These are phyloP conservation scores for Heracleum sosnowskyi DNA, from an alignment of 129 eudicot species.

Conservation along the genomic window DNA sequence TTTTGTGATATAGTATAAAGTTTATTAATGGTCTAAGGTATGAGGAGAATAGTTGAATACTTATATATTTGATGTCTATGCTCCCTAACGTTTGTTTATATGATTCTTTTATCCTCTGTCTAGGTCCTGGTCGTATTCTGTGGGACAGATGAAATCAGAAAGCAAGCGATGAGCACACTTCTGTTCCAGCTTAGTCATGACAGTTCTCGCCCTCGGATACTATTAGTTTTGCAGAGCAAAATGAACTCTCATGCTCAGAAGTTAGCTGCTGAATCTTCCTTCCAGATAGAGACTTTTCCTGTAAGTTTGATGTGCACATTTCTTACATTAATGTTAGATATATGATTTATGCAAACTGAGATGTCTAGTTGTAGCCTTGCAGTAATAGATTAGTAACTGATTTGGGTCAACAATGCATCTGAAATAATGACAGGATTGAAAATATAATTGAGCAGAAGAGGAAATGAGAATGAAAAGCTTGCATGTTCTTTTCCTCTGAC, in stretches of 20 bases:
- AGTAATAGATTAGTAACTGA: no score
- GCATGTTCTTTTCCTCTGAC: no score
- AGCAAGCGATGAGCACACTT: slow-evolving; percentile 1
- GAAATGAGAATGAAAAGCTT: no score
- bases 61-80: no score
- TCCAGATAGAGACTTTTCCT: slow-evolving; percentile 21
- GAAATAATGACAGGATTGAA: no score
- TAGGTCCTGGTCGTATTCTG: neutral
- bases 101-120: neutral
- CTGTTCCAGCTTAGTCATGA: neutral
- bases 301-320: neutral
- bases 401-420: no score
- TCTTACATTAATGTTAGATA: neutral
- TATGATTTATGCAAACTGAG: neutral
- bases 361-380: no score
- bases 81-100: neutral
- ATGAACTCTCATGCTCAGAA: slow-evolving; percentile 19
- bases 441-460: no score
- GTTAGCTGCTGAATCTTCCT: neutral
- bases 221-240: slow-evolving; percentile 14
- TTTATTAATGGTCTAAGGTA: no score
- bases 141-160: slow-evolving; percentile 3
- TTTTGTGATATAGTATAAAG: no score
- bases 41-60: no score
- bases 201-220: neutral